phyloP scores from a whole-genome alignment of 176 grass and related monocot species.

The Avena atlantica region DNA sequence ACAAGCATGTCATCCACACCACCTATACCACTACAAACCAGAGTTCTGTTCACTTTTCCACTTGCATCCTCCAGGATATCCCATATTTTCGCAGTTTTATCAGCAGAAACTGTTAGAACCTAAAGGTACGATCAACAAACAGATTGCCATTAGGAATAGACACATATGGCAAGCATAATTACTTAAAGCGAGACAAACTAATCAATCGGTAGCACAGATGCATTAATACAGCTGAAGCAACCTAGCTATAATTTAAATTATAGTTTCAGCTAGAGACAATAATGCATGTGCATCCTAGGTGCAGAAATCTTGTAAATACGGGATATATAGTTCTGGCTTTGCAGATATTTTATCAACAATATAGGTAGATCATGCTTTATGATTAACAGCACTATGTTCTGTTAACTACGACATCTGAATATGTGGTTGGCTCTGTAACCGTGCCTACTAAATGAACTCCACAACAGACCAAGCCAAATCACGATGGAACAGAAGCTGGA shows the following conservation, averaged over 20 bases:
- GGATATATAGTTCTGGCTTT: conserved; percentile 12
- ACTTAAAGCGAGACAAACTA: conserved; percentile 12
- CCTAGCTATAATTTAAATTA: neutral
- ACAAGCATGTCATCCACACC: conserved; percentile 98
- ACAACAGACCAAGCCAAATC: neutral
- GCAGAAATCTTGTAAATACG: conserved; percentile 4
- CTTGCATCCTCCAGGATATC: conserved; percentile 81
- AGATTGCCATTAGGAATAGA: conserved; percentile 40
- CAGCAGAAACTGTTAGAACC: conserved; percentile 97
- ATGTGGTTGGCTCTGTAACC: conserved; percentile 6
- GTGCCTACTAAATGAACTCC: conserved; percentile 1
- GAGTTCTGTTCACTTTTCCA: conserved; percentile 80
- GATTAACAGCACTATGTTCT: conserved; percentile 6
- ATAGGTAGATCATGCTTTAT: conserved; percentile 27
- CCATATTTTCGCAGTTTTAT: conserved; percentile 99
- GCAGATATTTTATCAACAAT: neutral
- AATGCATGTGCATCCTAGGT: conserved; percentile 29
- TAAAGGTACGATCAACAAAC: conserved; percentile 38
- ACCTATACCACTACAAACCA: conserved; percentile 72
- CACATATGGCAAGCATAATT: conserved; percentile 34
- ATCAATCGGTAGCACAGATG: conserved; percentile 8
- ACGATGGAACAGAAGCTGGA: conserved; percentile 6
- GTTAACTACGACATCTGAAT: conserved; percentile 22
- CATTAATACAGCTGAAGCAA: neutral
- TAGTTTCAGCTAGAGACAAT: conserved; percentile 6